Base-by-base conservation (phyloP, 352 stramenopile species). In the Pythium dissimile region DNA sequence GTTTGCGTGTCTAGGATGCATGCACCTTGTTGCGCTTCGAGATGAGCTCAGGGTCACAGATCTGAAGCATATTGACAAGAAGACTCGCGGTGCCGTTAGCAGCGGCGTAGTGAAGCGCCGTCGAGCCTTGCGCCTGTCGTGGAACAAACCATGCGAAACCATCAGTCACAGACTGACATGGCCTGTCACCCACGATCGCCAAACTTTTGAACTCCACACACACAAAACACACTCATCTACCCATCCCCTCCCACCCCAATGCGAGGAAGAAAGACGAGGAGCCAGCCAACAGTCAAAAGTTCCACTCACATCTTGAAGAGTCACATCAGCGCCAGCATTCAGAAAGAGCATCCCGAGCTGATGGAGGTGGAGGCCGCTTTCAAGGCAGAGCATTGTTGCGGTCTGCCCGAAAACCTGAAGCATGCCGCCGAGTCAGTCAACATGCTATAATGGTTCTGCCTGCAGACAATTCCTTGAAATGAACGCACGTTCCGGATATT, bases 321-420 rank as follows among this genome's bases (percentile, higher is more conserved):
- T 67, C 31, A 90, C 54, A 42, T 82, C 46, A 15, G 77, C 72
- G 15, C 73, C 80, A 45, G 84, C 75, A 47, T 89, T 89, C 1
- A 93, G 53, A 47, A 91, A 80, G 21, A 86, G 67, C 76, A 92
- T 89, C 10, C 75, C 84, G 24, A 92, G 66, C 34, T 84, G 79
- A 28, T 88, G 73, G 26, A 93, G 69, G 24, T 85, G 60, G 21
- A 64, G 53, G 3, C 78, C 80, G 34, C 67, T 72, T 59, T 91
- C 79, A 20, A 85, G 54, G 37, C 80, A 88, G 9, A 89, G 23
- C 79, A 90, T 92, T 20, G 90, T 35, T 4, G 77, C 59, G 12
- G 84, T 88, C 50, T 93, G 84, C 7, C 75, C 84, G 68, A 88
- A 88, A 2, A 91, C 69, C 80, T 93, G 32, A 10, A 27, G 4